Conservation (phyloP, 2,329 filamentous ascomycete genomes). For the Triangularia verruculosa region DNA sequence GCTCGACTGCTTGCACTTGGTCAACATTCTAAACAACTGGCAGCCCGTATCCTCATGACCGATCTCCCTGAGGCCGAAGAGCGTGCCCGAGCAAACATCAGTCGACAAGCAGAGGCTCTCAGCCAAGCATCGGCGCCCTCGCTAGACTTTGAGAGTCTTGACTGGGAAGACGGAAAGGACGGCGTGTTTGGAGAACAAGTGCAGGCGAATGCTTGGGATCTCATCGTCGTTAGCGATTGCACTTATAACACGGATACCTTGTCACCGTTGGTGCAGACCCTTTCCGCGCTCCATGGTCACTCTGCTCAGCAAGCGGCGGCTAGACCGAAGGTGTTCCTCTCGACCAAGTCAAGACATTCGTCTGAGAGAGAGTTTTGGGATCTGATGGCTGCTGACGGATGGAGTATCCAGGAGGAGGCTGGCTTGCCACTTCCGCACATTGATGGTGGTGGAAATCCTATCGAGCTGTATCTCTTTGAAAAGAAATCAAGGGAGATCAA, state of each 20-base stretch:
- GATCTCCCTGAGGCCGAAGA: slow-evolving; percentile 54
- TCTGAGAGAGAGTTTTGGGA: slow-evolving; percentile 50
- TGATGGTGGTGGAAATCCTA: slow-evolving; percentile 41
- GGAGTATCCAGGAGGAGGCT: slow-evolving; percentile 42
- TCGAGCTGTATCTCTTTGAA: slow-evolving; percentile 53
- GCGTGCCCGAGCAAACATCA: slow-evolving; percentile 48
- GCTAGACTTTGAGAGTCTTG: slow-evolving; percentile 52
- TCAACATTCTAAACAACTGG: neutral
- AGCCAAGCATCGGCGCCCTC: slow-evolving; percentile 20
- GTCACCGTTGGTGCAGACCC: slow-evolving; percentile 51
- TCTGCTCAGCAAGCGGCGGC: slow-evolving; percentile 14
- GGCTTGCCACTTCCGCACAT: slow-evolving; percentile 46
- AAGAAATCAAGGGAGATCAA: slow-evolving; percentile 30
- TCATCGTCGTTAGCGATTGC: slow-evolving; percentile 57
- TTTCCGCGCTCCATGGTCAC: slow-evolving; percentile 46
- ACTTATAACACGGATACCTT: slow-evolving; percentile 59
- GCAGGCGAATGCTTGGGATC: slow-evolving; percentile 45
- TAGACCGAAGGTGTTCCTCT: slow-evolving; percentile 47
- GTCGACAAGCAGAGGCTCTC: slow-evolving; percentile 23
- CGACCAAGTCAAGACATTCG: slow-evolving; percentile 55
- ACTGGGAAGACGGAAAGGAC: slow-evolving; percentile 52
- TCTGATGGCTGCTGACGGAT: slow-evolving; percentile 45
- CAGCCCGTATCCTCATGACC: slow-evolving; percentile 40
- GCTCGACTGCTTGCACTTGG: slow-evolving; percentile 29
- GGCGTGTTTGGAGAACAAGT: slow-evolving; percentile 44